A percentile compares a stretch with the other conserved stretches of the same genome.
Conservation (phyloP, 139 green algal species). For the Chlamydomonas incerta region DNA sequence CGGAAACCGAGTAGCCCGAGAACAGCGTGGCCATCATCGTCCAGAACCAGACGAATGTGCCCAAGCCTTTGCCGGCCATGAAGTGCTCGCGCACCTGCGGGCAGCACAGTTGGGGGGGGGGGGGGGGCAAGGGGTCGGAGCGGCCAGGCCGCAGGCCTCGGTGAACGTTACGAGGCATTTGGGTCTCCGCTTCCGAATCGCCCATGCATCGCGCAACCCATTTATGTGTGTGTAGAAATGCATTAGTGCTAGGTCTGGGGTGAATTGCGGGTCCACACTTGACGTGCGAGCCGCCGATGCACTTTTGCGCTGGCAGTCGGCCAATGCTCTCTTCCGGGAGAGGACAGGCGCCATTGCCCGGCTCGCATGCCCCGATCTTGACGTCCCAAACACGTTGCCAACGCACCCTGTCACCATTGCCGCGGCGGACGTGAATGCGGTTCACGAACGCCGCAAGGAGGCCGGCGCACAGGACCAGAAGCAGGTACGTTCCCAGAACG, state of each 20-base stretch:
- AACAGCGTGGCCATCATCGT: slow-evolving; percentile 63
- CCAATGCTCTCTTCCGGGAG: not conserved
- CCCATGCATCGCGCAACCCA: too few species aligned
- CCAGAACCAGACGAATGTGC: slow-evolving; percentile 60
- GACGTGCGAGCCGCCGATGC: not conserved
- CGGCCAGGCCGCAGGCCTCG: too few species aligned
- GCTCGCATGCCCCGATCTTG: too few species aligned
- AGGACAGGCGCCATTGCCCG: not conserved
- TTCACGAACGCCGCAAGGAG: slow-evolving; percentile 41
- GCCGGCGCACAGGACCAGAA: slow-evolving; percentile 41
- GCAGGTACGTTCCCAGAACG: slow-evolving; percentile 53
- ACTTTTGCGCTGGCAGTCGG: not conserved
- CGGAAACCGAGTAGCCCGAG: slow-evolving; percentile 59
- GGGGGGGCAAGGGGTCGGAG: too few species aligned
- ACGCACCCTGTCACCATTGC: slow-evolving; percentile 2
- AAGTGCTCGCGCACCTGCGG: slow-evolving; percentile 59
- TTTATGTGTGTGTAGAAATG: too few species aligned
- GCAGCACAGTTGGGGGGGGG: too few species aligned
- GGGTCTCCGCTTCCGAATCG: too few species aligned
- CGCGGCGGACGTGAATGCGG: not conserved
- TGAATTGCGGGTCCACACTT: too few species aligned
- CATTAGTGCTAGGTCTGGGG: too few species aligned
- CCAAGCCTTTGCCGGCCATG: slow-evolving; percentile 50
- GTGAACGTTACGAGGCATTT: too few species aligned
- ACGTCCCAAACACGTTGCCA: not conserved